Conservation (phyloP, 2,329 filamentous ascomycete genomes). For the Aspergillus oerlinghausenensis region DNA sequence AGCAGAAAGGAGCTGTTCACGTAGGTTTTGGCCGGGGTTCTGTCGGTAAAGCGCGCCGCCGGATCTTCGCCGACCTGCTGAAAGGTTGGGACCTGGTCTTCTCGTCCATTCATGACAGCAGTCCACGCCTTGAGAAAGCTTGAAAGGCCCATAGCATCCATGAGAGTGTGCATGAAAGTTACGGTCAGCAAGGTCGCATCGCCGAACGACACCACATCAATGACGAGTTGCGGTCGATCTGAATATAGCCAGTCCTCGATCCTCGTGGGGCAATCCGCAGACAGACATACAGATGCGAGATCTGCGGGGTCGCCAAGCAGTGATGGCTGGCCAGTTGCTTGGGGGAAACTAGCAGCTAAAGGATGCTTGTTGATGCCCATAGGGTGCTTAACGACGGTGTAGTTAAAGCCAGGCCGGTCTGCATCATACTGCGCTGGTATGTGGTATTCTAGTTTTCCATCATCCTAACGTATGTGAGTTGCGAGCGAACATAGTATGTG, state of each 20-base stretch:
- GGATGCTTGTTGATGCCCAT: conserved; percentile 39
- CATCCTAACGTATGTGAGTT: conserved; percentile 8
- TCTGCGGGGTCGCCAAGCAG: conserved; percentile 23
- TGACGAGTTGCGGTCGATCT: conserved; percentile 45
- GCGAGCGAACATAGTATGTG: not conserved
- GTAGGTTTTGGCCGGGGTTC: not conserved
- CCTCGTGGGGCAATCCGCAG: too few species aligned
- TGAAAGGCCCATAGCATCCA: conserved; percentile 44
- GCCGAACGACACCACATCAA: conserved; percentile 47
- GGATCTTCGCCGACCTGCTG: conserved; percentile 34
- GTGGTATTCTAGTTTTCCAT: conserved; percentile 37
- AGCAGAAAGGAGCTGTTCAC: not conserved
- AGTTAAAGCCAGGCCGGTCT: conserved; percentile 39
- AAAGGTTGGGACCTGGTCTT: conserved; percentile 38
- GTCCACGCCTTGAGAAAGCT: conserved; percentile 47
- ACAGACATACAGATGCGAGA: conserved; percentile 11
- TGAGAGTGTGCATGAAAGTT: conserved; percentile 45
- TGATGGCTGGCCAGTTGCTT: conserved; percentile 24
- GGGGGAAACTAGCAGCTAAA: conserved; percentile 37
- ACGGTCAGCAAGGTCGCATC: conserved; percentile 49
- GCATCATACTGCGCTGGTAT: conserved; percentile 33
- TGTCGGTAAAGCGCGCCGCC: conserved; percentile 21
- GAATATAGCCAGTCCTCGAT: conserved; percentile 38
- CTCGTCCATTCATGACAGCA: conserved; percentile 40
- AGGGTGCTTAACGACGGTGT: conserved; percentile 33